Conservation (phyloP, 371 early-diverging fungal genomes). For the Mortierella sp. region DNA sequence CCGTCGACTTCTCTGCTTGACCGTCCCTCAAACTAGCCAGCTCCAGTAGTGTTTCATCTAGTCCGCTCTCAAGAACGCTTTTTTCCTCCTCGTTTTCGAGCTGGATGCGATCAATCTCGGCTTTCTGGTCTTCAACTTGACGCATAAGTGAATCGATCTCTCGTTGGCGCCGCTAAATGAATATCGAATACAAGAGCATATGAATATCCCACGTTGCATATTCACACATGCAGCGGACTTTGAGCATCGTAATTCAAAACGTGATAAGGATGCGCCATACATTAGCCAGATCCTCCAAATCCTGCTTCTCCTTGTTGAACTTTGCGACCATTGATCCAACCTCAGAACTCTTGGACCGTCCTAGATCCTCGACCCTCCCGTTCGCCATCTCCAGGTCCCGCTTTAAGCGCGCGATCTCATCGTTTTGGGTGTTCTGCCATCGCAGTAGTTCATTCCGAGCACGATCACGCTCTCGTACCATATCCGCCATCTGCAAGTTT, state of each 20-base stretch:
- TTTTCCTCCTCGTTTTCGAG: conserved; percentile 89
- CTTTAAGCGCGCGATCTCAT: conserved; percentile 83
- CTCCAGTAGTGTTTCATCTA: conserved; percentile 94
- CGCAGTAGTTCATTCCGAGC: conserved; percentile 80
- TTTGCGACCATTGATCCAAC: conserved; percentile 78
- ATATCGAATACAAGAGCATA: too few species aligned
- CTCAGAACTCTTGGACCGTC: conserved; percentile 83
- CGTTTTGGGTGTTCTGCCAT: conserved; percentile 74
- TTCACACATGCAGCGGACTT: too few species aligned
- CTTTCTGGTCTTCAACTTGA: conserved; percentile 75
- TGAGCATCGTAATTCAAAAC: too few species aligned
- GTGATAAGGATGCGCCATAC: conserved; percentile 50
- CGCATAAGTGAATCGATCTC: conserved; percentile 73
- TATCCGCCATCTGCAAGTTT: conserved; percentile 83
- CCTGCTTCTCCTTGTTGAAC: conserved; percentile 85
- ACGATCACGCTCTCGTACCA: conserved; percentile 86
- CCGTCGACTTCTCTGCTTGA: conserved; percentile 40
- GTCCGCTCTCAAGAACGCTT: conserved; percentile 88
- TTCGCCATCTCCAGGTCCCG: conserved; percentile 83
- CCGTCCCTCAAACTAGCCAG: conserved; percentile 63
- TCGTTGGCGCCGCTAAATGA: conserved; percentile 59
- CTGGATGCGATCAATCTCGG: conserved; percentile 73
- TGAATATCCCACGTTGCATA: too few species aligned
- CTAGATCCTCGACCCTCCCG: conserved; percentile 80
- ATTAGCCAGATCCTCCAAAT: conserved; percentile 71